These are phyloP conservation scores for Barnettozyma sucrosica DNA, from an alignment of 805 yeast genomes.

Conservation along the genomic window DNA sequence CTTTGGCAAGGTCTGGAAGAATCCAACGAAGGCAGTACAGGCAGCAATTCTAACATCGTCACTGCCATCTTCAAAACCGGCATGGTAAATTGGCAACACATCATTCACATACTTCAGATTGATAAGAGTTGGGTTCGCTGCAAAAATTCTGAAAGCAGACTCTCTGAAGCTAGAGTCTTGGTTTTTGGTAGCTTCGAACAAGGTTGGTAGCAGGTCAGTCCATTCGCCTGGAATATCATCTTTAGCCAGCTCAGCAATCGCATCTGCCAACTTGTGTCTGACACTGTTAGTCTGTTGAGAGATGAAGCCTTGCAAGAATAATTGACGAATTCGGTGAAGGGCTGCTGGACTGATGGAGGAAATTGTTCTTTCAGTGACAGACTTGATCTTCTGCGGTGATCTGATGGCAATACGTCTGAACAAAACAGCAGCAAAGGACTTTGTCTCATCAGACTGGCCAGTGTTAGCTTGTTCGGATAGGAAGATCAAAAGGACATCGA, in stretches of 20 bases:
- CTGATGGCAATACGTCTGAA: conserved; percentile 82
- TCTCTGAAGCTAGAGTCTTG: conserved; percentile 70
- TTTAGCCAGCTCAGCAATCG: conserved; percentile 86
- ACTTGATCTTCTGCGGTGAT: conserved; percentile 61
- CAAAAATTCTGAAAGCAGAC: conserved; percentile 82
- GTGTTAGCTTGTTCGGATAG: conserved; percentile 72
- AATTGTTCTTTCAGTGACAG: conserved; percentile 71
- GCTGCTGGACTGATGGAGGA: conserved; percentile 61
- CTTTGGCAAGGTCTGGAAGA: conserved; percentile 78
- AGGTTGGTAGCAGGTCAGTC: conserved; percentile 73
- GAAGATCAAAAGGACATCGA: conserved; percentile 66
- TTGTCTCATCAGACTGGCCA: conserved; percentile 54
- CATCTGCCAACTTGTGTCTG: conserved; percentile 90
- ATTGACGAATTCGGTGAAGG: conserved; percentile 53
- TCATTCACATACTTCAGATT: conserved; percentile 50
- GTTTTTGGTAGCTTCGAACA: conserved; percentile 57
- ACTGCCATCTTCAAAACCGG: conserved; percentile 72
- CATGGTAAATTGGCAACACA: conserved; percentile 62
- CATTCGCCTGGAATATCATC: conserved; percentile 56
- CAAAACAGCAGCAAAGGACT: conserved; percentile 78
- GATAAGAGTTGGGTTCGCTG: conserved; percentile 76
- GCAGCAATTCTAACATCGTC: conserved; percentile 90
- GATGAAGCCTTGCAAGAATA: conserved; percentile 68
- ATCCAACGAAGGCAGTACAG: conserved; percentile 86
- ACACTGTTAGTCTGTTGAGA: conserved; percentile 65